Base-by-base conservation (phyloP, 2,329 filamentous ascomycete genomes). In the Colletotrichum navitas region DNA sequence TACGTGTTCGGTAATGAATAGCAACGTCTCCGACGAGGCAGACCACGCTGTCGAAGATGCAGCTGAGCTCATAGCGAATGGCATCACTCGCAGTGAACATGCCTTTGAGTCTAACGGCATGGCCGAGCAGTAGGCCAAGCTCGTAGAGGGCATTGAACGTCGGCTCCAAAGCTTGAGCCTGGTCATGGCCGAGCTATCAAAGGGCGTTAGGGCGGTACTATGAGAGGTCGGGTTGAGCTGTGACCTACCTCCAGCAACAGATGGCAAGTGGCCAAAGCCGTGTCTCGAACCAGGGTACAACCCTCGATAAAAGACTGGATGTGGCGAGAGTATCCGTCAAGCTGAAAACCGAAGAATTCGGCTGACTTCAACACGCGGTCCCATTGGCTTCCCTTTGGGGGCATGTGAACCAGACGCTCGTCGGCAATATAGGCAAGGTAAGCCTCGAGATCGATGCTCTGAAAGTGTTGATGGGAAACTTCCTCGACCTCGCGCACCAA, bases 351-450 rank as follows among this genome's bases (percentile, higher is more conserved):
- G 54, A 83, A 83, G 77, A 81, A 83, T 68, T 83, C 81, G 3
- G 82, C 82, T 21, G 80, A 78, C 49, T 79, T 80, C 39, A 84
- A 75, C 1, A 83, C 81, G 1, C 80, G 78, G 66, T 84, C 82
- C 81, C 81, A 83, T 58, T 80, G 78, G 63, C 81, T 83, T n/a
- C 81, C 82, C 49, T 79, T 75, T 6, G 77, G 76, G 3, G 82
- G 82, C 80, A 84, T 83, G 63, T 83, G 81, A 21, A 81, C 78
- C 18, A 83, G 76, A 36, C 82, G 81, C 64, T 83, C 78, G 67
- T 83, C 79, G 14, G 78, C 78, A 63, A 83, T 82, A 74, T 78
- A 80, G 29, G 77, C 74, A 18, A 83, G 77, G 56, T 83, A 83
- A 21, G 63, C 51, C 29, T 71, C 49, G 34, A 71, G 68, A 36